Evolutionary conservation across 73 alveolate species (phyloP), one percentile per base, ranked within the genome.

Genomic region (Symbiodinium pilosum): DNA sequence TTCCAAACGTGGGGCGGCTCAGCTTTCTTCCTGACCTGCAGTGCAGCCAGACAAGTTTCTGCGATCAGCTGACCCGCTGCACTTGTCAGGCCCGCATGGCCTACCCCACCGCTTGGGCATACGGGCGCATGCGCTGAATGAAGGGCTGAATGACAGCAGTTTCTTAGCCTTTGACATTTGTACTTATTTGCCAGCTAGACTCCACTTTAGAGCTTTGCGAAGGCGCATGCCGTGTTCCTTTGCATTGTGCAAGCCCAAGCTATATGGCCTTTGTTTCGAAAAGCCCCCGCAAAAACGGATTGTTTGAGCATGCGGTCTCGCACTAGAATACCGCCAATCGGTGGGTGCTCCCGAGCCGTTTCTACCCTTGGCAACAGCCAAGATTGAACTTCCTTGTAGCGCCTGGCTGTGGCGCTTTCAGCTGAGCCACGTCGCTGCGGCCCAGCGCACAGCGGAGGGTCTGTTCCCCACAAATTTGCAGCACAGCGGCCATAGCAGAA

Each of bases 121-220:
- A 64, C 34, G 81, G 81, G 39, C 81, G 81, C 81, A 18, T 64
- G 81, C 81, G 81, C 38, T 64, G 81, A 64, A 64, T n/a, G 81
- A 47, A 6, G 6, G 59, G n/a, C 73, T 16, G 34, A 54, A 54
- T 24, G 73, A 54, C n/a, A n/a, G n/a, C 26, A 54, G 73, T 24
- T 30, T 54, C 73, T n/a, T n/a, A n/a, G n/a, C n/a, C n/a, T n/a
- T n/a, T n/a, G n/a, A n/a, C n/a, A n/a, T n/a, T n/a, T n/a, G n/a
- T n/a, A n/a, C n/a, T n/a, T n/a, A n/a, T n/a, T n/a, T n/a, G n/a
- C n/a, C n/a, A n/a, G n/a, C n/a, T n/a, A n/a, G n/a, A n/a, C n/a
- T n/a, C n/a, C n/a, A n/a, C n/a, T n/a, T n/a, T n/a, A n/a, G n/a
- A n/a, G n/a, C n/a, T n/a, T n/a, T n/a, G n/a, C n/a, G n/a, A n/a